phyloP scores from a whole-genome alignment of 2,329 filamentous ascomycete genomes.

The Ophiostoma fasciatum region DNA sequence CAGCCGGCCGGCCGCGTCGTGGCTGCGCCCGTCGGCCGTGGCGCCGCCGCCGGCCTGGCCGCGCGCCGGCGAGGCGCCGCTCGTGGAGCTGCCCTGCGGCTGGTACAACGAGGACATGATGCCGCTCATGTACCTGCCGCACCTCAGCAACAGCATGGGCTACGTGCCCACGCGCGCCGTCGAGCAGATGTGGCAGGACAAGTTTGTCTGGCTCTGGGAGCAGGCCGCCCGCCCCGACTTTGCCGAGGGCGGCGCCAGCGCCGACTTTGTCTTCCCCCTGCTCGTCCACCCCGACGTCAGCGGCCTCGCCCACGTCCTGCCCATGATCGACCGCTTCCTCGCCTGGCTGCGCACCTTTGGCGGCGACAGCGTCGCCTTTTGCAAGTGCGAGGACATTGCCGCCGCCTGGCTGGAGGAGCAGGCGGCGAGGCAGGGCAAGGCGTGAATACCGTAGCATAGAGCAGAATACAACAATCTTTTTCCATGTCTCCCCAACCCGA shows the following conservation, averaged over 20 bases:
- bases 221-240: slow-evolving; percentile 11
- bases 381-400: slow-evolving; percentile 26
- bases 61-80: slow-evolving; percentile 37
- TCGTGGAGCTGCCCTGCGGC: slow-evolving; percentile 48
- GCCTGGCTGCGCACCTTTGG: slow-evolving; percentile 32
- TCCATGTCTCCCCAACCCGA: no score
- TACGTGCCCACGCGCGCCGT: slow-evolving; percentile 37
- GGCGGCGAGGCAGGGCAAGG: slow-evolving; percentile 1
- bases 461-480: no score
- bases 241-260: slow-evolving; percentile 36
- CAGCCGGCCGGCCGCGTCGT: slow-evolving; percentile 40
- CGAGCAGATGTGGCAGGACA: slow-evolving; percentile 49
- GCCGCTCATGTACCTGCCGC: slow-evolving; percentile 57
- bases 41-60: slow-evolving; percentile 17
- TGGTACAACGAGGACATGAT: slow-evolving; percentile 52
- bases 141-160: slow-evolving; percentile 45
- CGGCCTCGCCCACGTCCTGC: slow-evolving; percentile 45
- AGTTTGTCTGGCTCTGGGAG: slow-evolving; percentile 40
- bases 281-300: slow-evolving; percentile 57
- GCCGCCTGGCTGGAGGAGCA: slow-evolving; percentile 19
- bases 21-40: slow-evolving; percentile 45
- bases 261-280: slow-evolving; percentile 64
- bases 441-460: no score
- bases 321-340: slow-evolving; percentile 31
- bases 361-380: slow-evolving; percentile 27